A percentile compares a stretch with the other conserved stretches of the same genome.
These are phyloP conservation scores for Antitrichia curtipendula DNA, from an alignment of 225 moss, liverwort and hornwort species.

Conservation along the genomic window DNA sequence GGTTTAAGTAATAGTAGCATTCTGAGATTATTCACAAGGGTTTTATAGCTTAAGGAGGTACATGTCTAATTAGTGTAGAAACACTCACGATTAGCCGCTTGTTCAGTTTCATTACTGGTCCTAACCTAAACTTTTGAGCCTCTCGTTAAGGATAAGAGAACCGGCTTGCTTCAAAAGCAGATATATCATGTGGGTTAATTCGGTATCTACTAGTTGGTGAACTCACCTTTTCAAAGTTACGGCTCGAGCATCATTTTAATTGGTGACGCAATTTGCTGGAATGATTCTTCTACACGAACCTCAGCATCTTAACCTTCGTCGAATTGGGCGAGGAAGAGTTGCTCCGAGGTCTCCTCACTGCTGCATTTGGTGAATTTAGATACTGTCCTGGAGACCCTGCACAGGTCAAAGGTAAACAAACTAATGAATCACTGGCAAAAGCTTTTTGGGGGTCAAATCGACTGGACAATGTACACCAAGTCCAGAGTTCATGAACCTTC, in stretches of 20 bases:
- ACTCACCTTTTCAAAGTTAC: background rate
- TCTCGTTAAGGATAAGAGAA: background rate
- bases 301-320: background rate
- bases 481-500: background rate
- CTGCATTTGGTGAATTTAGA: background rate
- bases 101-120: background rate
- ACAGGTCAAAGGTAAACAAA: background rate
- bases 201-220: background rate
- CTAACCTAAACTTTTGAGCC: background rate
- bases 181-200: background rate
- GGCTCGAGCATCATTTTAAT: background rate
- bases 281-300: background rate
- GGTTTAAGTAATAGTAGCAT: background rate
- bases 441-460: background rate
- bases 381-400: constrained; percentile 13
- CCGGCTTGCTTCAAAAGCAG: background rate
- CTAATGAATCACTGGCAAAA: background rate
- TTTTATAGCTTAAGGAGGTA: background rate
- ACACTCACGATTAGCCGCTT: background rate
- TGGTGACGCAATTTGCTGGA: background rate
- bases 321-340: background rate
- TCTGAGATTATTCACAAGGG: background rate
- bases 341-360: constrained; percentile 1
- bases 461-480: background rate
- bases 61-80: background rate